A percentile compares a stretch with the other conserved stretches of the same genome.
Conservation (phyloP, 1,139 yeast genomes). For the Pichia sp. region DNA sequence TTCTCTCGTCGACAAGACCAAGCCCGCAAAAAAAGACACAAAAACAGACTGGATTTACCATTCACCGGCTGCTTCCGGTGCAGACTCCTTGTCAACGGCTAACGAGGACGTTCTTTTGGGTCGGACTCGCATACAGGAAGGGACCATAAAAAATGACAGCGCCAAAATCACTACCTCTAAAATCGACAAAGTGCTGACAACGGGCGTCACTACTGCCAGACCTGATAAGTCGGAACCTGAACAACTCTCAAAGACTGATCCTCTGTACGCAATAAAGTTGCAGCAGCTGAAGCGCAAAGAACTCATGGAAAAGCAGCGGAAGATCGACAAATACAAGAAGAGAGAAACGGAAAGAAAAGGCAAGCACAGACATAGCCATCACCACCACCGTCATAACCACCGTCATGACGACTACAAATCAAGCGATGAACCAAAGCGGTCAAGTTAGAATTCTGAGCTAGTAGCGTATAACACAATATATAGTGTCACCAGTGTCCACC, state of each 20-base stretch:
- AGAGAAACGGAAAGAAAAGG: background rate
- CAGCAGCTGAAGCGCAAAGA: slow-evolving; percentile 32
- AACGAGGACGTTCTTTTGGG: slow-evolving; percentile 49
- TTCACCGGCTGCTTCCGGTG: slow-evolving; percentile 38
- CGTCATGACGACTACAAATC: background rate
- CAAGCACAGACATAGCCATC: background rate
- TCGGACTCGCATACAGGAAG: slow-evolving; percentile 41
- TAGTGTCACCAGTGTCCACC: slow-evolving; percentile 63
- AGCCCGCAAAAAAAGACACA: slow-evolving; percentile 20
- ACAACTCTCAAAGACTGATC: slow-evolving; percentile 43
- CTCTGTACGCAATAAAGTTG: slow-evolving; percentile 46
- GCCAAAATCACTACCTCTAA: slow-evolving; percentile 13
- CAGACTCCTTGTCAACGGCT: slow-evolving; percentile 18
- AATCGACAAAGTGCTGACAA: slow-evolving; percentile 22
- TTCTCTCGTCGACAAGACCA: slow-evolving; percentile 28
- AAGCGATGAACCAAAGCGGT: background rate
- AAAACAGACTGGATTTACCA: slow-evolving; percentile 84
- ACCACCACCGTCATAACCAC: background rate
- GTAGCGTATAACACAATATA: slow-evolving; percentile 43
- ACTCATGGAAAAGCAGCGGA: slow-evolving; percentile 14
- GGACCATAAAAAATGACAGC: slow-evolving; percentile 22
- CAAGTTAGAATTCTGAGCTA: background rate
- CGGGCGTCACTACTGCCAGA: slow-evolving; percentile 14
- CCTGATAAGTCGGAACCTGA: slow-evolving; percentile 23
- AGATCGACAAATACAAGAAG: slow-evolving; percentile 1